Evolutionary conservation across 163 green algal species (phyloP), one percentile per base, ranked within the genome.

Genomic region (Chlorella variabilis): DNA sequence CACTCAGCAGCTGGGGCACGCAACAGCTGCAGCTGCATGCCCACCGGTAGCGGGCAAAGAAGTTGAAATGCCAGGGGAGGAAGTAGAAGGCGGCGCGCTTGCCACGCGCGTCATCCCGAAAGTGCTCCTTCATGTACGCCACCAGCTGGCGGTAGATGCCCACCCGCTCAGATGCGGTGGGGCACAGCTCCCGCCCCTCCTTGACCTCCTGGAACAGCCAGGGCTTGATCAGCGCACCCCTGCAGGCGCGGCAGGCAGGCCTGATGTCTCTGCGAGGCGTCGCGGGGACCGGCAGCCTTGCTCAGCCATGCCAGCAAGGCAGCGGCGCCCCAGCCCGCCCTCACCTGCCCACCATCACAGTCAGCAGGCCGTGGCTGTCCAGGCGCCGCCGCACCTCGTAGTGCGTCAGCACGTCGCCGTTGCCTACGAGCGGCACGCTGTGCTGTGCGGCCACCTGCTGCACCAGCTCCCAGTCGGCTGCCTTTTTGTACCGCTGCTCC

Each of bases 61-160:
- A 97, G 51, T 86, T 80, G 61, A 96, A 94, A 75, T 96, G 92
- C 89, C 89, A 96, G n/a, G 94, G 93, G 13, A 96, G 83, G 86
- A 97, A 98, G 86, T 96, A 96, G 42, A 88, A 95, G 2, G 93
- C 91, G 80, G 92, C 89, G 21, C 75, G 71, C 27, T 69, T 74
- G 18, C 79, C 83, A 41, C 54, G 69, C 6, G 71, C 87, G 75
- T 96, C 93, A 63, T 95, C 90, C 7, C 90, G 85, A 82, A 96
- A 96, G 79, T 96, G 86, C 59, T 92, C 89, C 86, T 95, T 96
- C 90, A 96, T 95, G 71, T 94, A 85, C 0, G 49, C 41, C 9
- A 91, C 87, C 41, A 97, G 81, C 59, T 85, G 85, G 56, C 92
- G 86, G 87, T 95, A 97, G 45, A 97, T 85, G 34, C 77, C 92